Percentiles rank a stretch among this genome's conserved stretches.
Conservation (phyloP, 2,329 filamentous ascomycete genomes). For the Moelleriella libera region DNA sequence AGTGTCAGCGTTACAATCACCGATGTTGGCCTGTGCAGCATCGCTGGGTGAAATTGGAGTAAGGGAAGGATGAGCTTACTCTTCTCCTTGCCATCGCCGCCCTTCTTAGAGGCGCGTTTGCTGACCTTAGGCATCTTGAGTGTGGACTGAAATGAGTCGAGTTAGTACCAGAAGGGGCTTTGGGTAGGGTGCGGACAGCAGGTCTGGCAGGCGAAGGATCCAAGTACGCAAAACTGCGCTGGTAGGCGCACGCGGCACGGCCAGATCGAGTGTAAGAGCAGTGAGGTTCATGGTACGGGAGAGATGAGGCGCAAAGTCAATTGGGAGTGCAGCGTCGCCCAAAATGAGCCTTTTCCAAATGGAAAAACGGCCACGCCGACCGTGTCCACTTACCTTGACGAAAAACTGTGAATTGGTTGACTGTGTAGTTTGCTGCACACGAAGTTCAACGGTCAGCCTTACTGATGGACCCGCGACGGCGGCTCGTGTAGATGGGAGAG, state of each 20-base stretch:
- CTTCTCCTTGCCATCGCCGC: constrained; percentile 38
- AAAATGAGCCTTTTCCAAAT: constrained; percentile 5
- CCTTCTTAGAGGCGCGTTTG: constrained; percentile 40
- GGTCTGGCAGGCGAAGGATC: not conserved
- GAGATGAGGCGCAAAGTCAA: constrained; percentile 14
- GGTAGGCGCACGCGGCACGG: not conserved
- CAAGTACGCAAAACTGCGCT: not conserved
- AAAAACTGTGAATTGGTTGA: constrained; percentile 10
- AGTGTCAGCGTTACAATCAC: not conserved
- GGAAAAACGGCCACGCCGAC: not conserved
- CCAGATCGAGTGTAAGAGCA: constrained; percentile 1
- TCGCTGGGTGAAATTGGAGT: not conserved
- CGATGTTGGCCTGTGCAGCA: constrained; percentile 18
- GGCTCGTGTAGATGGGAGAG: constrained; percentile 2
- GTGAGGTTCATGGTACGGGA: not conserved
- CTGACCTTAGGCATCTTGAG: constrained; percentile 43
- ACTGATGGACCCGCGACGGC: constrained; percentile 1
- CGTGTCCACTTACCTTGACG: constrained; percentile 1
- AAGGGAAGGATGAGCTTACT: constrained; percentile 23
- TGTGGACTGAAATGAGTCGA: constrained; percentile 9
- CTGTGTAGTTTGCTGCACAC: constrained; percentile 5
- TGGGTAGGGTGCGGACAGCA: not conserved
- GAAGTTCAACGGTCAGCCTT: constrained; percentile 5
- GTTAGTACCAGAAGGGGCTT: constrained; percentile 5
- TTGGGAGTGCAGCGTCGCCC: constrained; percentile 2